Base-by-base conservation (phyloP, 73 alveolate genomes). In the Tetrahymena borealis region DNA sequence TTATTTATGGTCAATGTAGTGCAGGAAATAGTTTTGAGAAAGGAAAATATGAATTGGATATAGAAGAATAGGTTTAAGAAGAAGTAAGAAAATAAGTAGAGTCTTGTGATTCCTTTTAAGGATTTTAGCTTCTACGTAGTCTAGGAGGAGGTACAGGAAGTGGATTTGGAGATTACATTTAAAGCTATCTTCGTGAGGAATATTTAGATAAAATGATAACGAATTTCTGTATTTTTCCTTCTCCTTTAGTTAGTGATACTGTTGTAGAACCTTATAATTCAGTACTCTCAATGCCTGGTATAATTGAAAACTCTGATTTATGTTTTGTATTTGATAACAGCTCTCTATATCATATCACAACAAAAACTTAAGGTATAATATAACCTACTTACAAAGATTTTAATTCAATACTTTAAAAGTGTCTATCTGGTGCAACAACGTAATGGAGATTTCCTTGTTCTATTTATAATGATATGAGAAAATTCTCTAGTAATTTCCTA, bases 121-220 rank as follows among this genome's bases (percentile, higher is more conserved):
- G 99, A 78, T 97, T 97, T 94, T 93, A 95, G 91, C 93, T 98
- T 40, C 42, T 96, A 28, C 99, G 97, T 92, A 95, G 98, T 15
- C 94, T 97, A 11, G 99, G 99, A 36, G 99, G 99, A 40, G 99
- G 99, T 11, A 97, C 99, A 39, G 99, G 99, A 1, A 95, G 99
- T 40, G 99, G 99, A 11, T 92, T 97, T 11, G 99, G 99, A n/a
- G 90, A 98, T 40, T 95, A 93, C 92, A 94, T 97, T 15, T 91
- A 97, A 16, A 94, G 96, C 78, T 91, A 93, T 41, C 90, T 97
- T 40, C 97, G 97, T 6, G 99, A 98, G 91, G 93, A 91, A 90
- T 97, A 98, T 92, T 97, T 97, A 18, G 97, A 94, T 39, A 95
- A 94, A 39, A 97, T 97, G 90, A 94, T 94, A 91, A 96, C 96